Evolutionary conservation across 768 basidiomycete genomes (phyloP).

Genomic region (Chiua virens): DNA sequence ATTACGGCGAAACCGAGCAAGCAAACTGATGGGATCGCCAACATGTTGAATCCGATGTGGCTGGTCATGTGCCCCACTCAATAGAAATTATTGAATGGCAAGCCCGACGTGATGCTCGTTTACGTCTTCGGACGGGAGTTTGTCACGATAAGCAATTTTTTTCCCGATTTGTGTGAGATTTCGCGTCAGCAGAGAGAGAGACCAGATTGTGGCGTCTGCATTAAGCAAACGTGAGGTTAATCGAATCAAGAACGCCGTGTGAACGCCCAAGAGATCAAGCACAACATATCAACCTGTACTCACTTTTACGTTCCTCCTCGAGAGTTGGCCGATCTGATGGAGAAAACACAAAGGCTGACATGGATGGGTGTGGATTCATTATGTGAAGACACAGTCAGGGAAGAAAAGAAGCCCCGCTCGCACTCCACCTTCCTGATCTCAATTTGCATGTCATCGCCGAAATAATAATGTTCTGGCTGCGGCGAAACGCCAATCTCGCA

Average conservation of each 20-base stretch:
- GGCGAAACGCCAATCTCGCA: no score
- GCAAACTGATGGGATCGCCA: constrained; percentile 1
- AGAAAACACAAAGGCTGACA: neutral
- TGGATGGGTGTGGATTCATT: constrained; percentile 11
- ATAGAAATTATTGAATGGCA: neutral
- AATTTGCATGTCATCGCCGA: no score
- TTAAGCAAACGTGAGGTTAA: neutral
- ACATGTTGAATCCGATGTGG: neutral
- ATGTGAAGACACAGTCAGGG: constrained; percentile 16
- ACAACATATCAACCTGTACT: neutral
- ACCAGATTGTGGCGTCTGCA: neutral
- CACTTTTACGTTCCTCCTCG: constrained; percentile 20
- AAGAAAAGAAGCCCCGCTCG: constrained; percentile 17
- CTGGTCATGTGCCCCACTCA: neutral
- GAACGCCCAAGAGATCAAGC: constrained; percentile 2
- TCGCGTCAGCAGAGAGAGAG: neutral
- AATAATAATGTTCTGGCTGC: no score
- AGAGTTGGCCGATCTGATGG: neutral
- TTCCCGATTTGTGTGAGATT: constrained; percentile 1
- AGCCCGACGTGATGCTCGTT: constrained; percentile 1
- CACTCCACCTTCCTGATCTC: no score
- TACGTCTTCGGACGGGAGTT: constrained; percentile 20
- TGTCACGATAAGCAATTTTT: constrained; percentile 2
- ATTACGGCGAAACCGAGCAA: neutral
- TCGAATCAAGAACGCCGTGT: constrained; percentile 9